Base-by-base conservation (phyloP, 345 rosid species). In the Raphanus raphanistrum region DNA sequence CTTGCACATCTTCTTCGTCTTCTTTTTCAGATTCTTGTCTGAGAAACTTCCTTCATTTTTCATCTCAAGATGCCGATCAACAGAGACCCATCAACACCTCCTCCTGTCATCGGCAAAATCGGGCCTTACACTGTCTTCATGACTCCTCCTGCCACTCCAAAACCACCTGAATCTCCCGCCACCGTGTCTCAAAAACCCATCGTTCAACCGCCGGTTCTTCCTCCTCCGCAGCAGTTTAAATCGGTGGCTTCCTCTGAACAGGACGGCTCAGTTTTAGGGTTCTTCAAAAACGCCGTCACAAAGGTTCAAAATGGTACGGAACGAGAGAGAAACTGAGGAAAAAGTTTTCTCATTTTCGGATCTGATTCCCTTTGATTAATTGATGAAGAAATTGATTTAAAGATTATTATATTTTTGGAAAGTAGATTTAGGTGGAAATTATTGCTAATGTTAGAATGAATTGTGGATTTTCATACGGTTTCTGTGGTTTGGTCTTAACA, bases 101-200 rank as follows among this genome's bases (percentile, higher is more conserved):
- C 97, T 3, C 99, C 99, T 13, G 77, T 84, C 68, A 95, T 92
- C 82, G 98, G 98, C 17, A 95, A 95, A 87, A 92, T 95, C 72
- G 99, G 99, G 2, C 99, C 99, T 6, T 95, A 93, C 88, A 95
- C 99, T 26, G 97, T 95, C 75, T 95, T 95, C 82, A 85, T 90
- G 82, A 95, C 99, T 67, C 99, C 98, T 2, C 98, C 97, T 4
- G 76, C 99, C 27, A 95, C 99, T 52, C 99, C 98, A 41, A 87
- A 86, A 63, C 91, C 92, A 15, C 61, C 86, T 10, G 87, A 84
- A 3, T 72, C 89, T 80, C 85, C 93, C 85, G 8, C 94, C 86
- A 0, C 78, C 88, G 5, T 75, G 1, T 75, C 83, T 41, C 72
- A 58, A 1, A 75, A 71, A 8, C 77, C 77, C 25, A 31, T 80